A percentile compares a stretch with the other conserved stretches of the same genome.
Evolutionary conservation across 352 stramenopile species (phyloP).

Genomic region (Phytophthora europaea): DNA sequence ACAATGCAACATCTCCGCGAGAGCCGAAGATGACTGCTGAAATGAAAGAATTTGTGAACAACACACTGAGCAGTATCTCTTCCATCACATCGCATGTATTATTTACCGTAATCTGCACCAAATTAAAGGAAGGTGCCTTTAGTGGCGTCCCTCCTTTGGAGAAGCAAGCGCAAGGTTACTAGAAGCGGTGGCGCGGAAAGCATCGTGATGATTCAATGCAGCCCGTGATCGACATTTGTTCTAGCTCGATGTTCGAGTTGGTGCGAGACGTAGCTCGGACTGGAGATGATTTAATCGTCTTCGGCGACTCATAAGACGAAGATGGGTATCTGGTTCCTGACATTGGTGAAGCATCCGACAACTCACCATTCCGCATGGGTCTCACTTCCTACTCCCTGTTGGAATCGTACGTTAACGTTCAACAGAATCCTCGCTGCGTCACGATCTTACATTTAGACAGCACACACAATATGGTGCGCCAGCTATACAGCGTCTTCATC

Average conservation of each 20-base stretch:
- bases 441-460: background rate
- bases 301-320: background rate
- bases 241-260: background rate
- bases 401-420: background rate
- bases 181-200: background rate
- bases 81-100: background rate
- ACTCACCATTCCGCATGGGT: background rate
- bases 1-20: background rate
- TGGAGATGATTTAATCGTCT: background rate
- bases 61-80: background rate
- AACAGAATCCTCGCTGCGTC: background rate
- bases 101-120: background rate
- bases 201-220: background rate
- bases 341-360: background rate
- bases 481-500: background rate
- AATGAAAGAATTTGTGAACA: background rate
- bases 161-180: background rate
- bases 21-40: background rate
- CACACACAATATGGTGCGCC: background rate
- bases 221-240: background rate
- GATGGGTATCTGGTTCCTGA: background rate
- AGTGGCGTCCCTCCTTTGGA: background rate
- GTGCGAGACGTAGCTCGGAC: background rate
- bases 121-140: too few relatives aligned
- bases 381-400: background rate